Evolutionary conservation across 1,284 basidiomycete species (phyloP), one percentile per base, ranked within the genome.

Genomic region (Cerrena zonata): DNA sequence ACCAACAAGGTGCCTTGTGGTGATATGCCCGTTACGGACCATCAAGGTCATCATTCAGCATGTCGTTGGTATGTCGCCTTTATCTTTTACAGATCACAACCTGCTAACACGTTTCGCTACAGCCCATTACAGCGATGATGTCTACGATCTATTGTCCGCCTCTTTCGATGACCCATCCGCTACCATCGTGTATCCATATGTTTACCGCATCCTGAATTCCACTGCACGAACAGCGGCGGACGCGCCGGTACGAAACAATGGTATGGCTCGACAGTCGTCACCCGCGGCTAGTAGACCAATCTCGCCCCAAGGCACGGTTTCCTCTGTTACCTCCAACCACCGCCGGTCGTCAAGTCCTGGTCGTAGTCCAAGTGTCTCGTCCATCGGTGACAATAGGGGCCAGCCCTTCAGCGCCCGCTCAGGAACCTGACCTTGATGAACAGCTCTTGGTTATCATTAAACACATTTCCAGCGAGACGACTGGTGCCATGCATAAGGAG

Each of bases 31-130:
- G n/a, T 70, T 99, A 58, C 79, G 95, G 51, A 99, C 96, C 1
- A 89, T 98, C 68, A 99, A 99, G 74, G 94, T 95, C 24, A 91
- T 98, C 58, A 89, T 97, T 36, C 94, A 98, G 69, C 92, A 95
- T 65, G 81, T 96, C 51, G 90, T 96, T 58, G 86, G 91, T 93
- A 59, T 73, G 91, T 80, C 15, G 23, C 19, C 11, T 12, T 50
- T 10, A 52, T 52, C 41, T 18, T 15, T 47, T 15, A 22, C 21
- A 19, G 12, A 18, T 45, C 21, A 45, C 24, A 7, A 22, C 26
- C 43, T 24, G 19, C 11, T 21, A 19, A 12, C 11, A 24, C n/a
- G 7, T 42, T 42, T 23, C 25, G 40, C 18, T 27, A 19, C 63
- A 94, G 82, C 84, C 59, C 79, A 91, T 69, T 86, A 88, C 65